Evolutionary conservation across 768 basidiomycete species (phyloP), one percentile per base, ranked within the genome.

Genomic region (Inosperma sp.): DNA sequence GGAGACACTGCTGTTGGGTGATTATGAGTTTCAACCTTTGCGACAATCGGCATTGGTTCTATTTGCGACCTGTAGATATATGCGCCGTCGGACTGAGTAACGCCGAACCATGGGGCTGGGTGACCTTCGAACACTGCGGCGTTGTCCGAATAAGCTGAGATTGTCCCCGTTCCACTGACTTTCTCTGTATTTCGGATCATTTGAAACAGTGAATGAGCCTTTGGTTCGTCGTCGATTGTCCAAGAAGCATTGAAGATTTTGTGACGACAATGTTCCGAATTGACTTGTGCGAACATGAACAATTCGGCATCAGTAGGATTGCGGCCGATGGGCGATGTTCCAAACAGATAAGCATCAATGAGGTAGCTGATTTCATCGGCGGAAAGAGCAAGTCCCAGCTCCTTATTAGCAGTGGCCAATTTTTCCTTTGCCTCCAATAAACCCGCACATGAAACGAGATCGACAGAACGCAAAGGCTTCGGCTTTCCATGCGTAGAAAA

Each of bases 251-350:
- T 99, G 77, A 98, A 99, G 59, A 97, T 98, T 72, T 99, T 99
- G 77, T 99, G 96, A 27, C 96, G 80, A 67, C 96, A 99, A 64
- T 98, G 96, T 67, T 99, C 96, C n/a, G 94, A 97, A 72, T 99
- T 99, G 66, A 99, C 95, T 64, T 99, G 96, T 3, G 96, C 95
- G 68, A 98, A 99, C 96, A 98, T 99, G 80, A 99, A 99, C 7
- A 99, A 76, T 65, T 99, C 96, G 3, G 95, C 94, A 64, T 98
- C 96, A 31, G 90, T 96, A 7, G 95, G 96, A 63, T 92, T 86
- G 29, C 94, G 83, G 41, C 76, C 75, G 66, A 88, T 81, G 1
- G 87, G 77, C 10, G 74, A 63, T 5, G 72, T 51, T 5, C 87
- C 86, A n/a, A 85, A 75, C 22, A 89, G 76, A 68, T 93, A 99